phyloP scores from a whole-genome alignment of 1,284 basidiomycete species.

The Ceratobasidium papillatum region DNA sequence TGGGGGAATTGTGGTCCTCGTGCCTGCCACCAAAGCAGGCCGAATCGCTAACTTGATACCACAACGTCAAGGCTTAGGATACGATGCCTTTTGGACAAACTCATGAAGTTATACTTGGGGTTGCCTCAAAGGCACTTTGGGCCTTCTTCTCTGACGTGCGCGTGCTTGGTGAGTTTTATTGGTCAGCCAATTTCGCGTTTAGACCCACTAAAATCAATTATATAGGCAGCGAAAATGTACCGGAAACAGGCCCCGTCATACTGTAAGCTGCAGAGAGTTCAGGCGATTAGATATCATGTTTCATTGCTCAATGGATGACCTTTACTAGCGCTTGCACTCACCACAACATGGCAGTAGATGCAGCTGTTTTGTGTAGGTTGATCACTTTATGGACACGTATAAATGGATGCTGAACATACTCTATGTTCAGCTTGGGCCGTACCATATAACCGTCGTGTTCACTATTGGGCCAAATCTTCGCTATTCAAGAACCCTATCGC shows the following conservation, averaged over 20 bases:
- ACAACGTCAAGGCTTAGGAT: neutral
- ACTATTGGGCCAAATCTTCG: slow-evolving; percentile 91
- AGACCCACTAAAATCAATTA: neutral
- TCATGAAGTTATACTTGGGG: slow-evolving; percentile 70
- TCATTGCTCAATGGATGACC: slow-evolving; percentile 41
- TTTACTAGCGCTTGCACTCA: slow-evolving; percentile 78
- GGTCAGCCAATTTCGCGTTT: neutral
- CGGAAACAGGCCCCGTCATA: slow-evolving; percentile 83
- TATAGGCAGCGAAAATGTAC: slow-evolving; percentile 72
- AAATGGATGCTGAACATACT: neutral
- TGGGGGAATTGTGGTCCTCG: neutral
- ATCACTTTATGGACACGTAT: neutral
- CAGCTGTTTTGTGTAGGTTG: slow-evolving; percentile 77
- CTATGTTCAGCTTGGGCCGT: slow-evolving; percentile 69
- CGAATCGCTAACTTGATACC: slow-evolving; percentile 8
- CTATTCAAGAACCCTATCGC: slow-evolving; percentile 82
- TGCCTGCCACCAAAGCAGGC: slow-evolving; percentile 7
- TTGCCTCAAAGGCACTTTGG: slow-evolving; percentile 77
- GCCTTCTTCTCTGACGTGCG: slow-evolving; percentile 89
- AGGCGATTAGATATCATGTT: neutral
- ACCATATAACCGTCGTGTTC: slow-evolving; percentile 79
- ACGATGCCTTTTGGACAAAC: slow-evolving; percentile 59
- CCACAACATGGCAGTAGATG: slow-evolving; percentile 93
- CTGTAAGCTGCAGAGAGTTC: slow-evolving; percentile 63
- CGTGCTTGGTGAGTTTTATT: slow-evolving; percentile 69